These are phyloP conservation scores for Calocera viscosa DNA, from an alignment of 768 basidiomycete genomes.

Conservation along the genomic window DNA sequence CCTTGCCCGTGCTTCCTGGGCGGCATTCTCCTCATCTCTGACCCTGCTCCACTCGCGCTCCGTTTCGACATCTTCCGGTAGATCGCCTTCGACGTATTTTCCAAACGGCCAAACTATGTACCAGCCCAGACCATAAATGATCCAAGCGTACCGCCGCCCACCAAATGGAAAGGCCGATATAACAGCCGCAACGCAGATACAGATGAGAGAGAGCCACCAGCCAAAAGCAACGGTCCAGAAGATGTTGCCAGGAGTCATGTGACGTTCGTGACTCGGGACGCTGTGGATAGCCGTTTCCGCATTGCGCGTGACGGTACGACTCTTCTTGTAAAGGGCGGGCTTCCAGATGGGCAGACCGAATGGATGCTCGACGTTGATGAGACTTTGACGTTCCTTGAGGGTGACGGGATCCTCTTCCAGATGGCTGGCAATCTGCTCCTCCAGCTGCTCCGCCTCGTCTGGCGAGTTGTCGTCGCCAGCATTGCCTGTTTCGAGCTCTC, in stretches of 20 bases:
- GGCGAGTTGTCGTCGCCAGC: slow-evolving; percentile 15
- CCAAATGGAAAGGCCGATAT: slow-evolving; percentile 68
- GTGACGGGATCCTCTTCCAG: slow-evolving; percentile 80
- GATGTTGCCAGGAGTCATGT: slow-evolving; percentile 85
- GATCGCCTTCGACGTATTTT: slow-evolving; percentile 87
- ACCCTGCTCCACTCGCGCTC: slow-evolving; percentile 11
- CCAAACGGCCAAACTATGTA: slow-evolving; percentile 98
- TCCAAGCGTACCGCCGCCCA: slow-evolving; percentile 67
- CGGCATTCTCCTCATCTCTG: not conserved
- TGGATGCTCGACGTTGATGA: slow-evolving; percentile 97
- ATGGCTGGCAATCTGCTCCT: slow-evolving; percentile 11
- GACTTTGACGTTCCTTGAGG: slow-evolving; percentile 87
- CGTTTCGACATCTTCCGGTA: slow-evolving; percentile 23
- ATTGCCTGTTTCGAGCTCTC: slow-evolving; percentile 21
- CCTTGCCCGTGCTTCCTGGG: not conserved
- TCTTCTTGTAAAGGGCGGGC: slow-evolving; percentile 96
- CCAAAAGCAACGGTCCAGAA: slow-evolving; percentile 86
- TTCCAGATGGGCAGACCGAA: slow-evolving; percentile 99
- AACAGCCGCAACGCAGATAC: slow-evolving; percentile 51
- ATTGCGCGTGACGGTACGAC: slow-evolving; percentile 87
- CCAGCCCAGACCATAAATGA: slow-evolving; percentile 88
- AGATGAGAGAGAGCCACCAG: slow-evolving; percentile 77
- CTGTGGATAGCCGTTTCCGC: slow-evolving; percentile 91
- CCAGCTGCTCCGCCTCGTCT: not conserved
- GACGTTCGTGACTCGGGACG: slow-evolving; percentile 83